These are phyloP conservation scores for Aspergillus mulundensis DNA, from an alignment of 495 filamentous ascomycete genomes.

Conservation along the genomic window DNA sequence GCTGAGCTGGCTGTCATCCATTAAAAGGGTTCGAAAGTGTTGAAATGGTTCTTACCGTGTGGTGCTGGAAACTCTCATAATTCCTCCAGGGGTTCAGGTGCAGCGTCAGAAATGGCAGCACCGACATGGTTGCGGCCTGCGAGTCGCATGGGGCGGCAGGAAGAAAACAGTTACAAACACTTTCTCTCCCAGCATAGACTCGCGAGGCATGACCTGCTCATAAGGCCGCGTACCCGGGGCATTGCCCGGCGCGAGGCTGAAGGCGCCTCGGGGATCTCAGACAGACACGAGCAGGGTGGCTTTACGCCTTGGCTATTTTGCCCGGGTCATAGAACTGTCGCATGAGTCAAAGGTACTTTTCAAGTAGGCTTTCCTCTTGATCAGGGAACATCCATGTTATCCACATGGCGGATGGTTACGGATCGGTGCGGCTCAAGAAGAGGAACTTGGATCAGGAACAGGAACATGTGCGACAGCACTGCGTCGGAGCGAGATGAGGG, in stretches of 20 bases:
- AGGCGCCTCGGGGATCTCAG: not conserved
- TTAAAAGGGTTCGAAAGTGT: not conserved
- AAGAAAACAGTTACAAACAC: not conserved
- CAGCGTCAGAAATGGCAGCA: conserved; percentile 6
- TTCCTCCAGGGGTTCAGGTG: conserved; percentile 12
- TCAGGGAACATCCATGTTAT: no score
- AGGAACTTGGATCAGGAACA: no score
- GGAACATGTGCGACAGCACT: no score
- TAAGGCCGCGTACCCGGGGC: not conserved
- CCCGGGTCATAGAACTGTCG: no score
- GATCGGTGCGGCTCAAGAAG: not conserved
- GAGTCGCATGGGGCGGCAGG: no score
- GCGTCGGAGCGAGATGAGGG: no score
- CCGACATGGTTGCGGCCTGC: not conserved
- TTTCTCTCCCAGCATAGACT: no score
- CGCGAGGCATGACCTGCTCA: not conserved
- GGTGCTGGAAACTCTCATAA: conserved; percentile 13
- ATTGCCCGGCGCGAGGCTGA: conserved; percentile 3
- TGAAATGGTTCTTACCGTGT: conserved; percentile 5
- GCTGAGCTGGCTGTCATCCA: conserved; percentile 1
- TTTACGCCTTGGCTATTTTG: no score
- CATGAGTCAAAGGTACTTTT: no score
- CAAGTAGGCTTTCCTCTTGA: no score
- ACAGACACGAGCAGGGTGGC: no score
- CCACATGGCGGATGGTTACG: not conserved